Base-by-base conservation (phyloP, 805 yeast genomes). In the Zygotorulaspora chibaensis region DNA sequence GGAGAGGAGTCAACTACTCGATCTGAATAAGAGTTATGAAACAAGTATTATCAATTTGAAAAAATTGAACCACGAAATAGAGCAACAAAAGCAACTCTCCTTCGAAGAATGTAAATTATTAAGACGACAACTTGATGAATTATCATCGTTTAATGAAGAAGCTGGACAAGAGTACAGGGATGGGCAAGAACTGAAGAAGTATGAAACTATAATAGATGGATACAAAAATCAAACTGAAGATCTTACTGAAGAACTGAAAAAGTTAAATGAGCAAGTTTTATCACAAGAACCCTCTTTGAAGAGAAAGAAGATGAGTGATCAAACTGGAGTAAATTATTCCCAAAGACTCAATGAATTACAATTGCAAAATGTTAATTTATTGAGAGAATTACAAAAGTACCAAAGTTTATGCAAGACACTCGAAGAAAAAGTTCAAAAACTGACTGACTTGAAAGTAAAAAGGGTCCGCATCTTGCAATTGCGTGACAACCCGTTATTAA, bases 401-500 rank as follows among this genome's bases (percentile, higher is more conserved):
- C 67, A 70, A 47, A 68, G 64, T 25, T 66, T 71, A 31, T 59
- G 70, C 2, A 59, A 58, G 3, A 49, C 63, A 1, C 56, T 77
- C 34, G 63, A 70, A 9, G 63, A 66, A 13, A 75, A 74, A 41
- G 40, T 71, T 11, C 62, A 68, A 30, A 56, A 67, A 2, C 50
- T 68, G 12, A 61, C 66, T 27, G 56, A 57, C 2, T 48, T 68
- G 25, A 68, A 69, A 36, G 69, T 65, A 38, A 69, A 68, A 33
- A 70, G 69, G 41, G 52, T 73, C 1, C 73, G 81, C 42, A 72
- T 87, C 2, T 61, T 87, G 11, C 84, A 84, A 60, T 63, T 85
- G 46, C 72, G 82, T 38, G 73, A 77, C 27, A 86, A 83, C 59
- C 95, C 95, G 1, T 73, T 81, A 11, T 45, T 73, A 2, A 70